These are phyloP conservation scores for Penicillium freii DNA, from an alignment of 2,329 filamentous ascomycete species.

Conservation along the genomic window DNA sequence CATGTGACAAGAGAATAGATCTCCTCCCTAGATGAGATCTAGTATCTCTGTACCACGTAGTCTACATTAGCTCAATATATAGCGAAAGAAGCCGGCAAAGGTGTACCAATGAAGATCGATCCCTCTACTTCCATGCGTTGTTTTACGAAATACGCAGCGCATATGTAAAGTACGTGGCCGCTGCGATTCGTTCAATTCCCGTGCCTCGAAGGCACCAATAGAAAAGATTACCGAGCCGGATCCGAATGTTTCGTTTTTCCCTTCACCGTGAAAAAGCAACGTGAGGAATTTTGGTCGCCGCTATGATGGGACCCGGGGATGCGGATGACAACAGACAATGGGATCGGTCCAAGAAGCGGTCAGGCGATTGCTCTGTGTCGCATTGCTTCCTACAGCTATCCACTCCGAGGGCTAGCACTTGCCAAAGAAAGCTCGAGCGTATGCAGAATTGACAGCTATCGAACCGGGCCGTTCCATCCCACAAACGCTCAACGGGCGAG, in stretches of 20 bases:
- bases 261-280: neutral
- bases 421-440: neutral
- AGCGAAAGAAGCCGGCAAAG: neutral
- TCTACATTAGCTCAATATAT: neutral
- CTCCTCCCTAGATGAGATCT: neutral
- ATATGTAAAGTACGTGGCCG: slow-evolving; percentile 11
- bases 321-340: slow-evolving; percentile 6
- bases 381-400: neutral
- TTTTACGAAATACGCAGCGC: neutral
- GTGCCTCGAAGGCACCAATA: neutral
- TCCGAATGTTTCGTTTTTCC: neutral
- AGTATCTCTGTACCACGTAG: neutral
- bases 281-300: neutral
- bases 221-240: neutral
- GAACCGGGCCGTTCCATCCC: slow-evolving; percentile 9
- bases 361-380: neutral
- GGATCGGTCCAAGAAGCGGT: slow-evolving; percentile 10
- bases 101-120: slow-evolving; percentile 14
- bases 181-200: neutral
- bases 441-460: slow-evolving; percentile 11
- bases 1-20: neutral
- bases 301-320: neutral
- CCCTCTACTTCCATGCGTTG: slow-evolving; percentile 15
- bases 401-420: neutral
- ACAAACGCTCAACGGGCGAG: slow-evolving; percentile 6